These are phyloP conservation scores for Penicillium sp. DNA, from an alignment of 2,329 filamentous ascomycete genomes.

Conservation along the genomic window DNA sequence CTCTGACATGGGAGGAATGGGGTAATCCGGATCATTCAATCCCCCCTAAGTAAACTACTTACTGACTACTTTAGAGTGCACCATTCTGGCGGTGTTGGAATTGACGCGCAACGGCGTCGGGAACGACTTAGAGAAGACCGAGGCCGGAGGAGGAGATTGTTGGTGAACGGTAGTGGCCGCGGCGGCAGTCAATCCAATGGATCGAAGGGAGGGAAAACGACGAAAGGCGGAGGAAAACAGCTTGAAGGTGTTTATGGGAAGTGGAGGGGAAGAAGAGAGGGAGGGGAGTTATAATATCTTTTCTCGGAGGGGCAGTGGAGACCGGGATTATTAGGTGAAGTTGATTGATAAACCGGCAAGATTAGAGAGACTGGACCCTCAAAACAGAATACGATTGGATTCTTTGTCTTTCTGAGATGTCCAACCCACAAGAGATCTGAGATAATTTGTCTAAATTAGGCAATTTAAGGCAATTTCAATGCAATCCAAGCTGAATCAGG, in stretches of 20 bases:
- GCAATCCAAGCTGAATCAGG: not conserved
- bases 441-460: not conserved
- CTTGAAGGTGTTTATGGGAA: slow-evolving; percentile 62
- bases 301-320: slow-evolving; percentile 18
- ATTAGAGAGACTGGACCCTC: slow-evolving; percentile 12
- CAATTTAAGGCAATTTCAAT: not conserved
- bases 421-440: not conserved
- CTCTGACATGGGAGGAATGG: not conserved
- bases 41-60: slow-evolving; percentile 43
- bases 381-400: slow-evolving; percentile 2
- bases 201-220: slow-evolving; percentile 65
- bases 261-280: slow-evolving; percentile 11
- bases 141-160: slow-evolving; percentile 48
- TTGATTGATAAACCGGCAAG: slow-evolving; percentile 15
- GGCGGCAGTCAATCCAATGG: slow-evolving; percentile 69
- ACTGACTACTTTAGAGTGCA: slow-evolving; percentile 93
- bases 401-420: slow-evolving; percentile 3
- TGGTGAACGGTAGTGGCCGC: slow-evolving; percentile 67
- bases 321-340: slow-evolving; percentile 18
- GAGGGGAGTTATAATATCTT: slow-evolving; percentile 9
- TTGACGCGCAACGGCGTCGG: slow-evolving; percentile 44
- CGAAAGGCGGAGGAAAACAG: slow-evolving; percentile 85
- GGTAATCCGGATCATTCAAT: slow-evolving; percentile 14
- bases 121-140: slow-evolving; percentile 33
- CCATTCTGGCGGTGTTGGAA: slow-evolving; percentile 54